Conservation (phyloP, 2,329 filamentous ascomycete species). For the Epichloe typhina region DNA sequence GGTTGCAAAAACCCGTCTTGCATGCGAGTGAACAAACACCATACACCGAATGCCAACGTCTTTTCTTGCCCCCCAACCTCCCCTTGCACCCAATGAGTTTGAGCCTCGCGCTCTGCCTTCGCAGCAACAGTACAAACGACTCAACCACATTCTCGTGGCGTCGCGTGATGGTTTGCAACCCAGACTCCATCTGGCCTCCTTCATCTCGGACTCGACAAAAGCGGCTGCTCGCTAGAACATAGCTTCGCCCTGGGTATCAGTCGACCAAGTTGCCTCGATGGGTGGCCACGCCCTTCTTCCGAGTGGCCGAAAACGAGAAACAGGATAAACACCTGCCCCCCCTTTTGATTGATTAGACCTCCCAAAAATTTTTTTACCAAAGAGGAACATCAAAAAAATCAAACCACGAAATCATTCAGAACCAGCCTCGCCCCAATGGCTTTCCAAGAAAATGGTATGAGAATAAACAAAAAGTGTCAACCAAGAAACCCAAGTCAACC, state of each 20-base stretch:
- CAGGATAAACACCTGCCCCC: constrained; percentile 6
- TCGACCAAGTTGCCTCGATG: constrained; percentile 5
- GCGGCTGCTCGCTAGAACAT: neutral
- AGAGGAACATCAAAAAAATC: neutral
- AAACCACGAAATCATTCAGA: neutral
- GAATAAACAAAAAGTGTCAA: constrained; percentile 10
- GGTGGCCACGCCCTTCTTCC: neutral
- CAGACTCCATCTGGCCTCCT: neutral
- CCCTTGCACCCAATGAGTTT: neutral
- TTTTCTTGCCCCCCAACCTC: neutral
- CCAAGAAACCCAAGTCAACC: constrained; percentile 2
- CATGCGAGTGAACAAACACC: neutral
- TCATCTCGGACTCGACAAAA: constrained; percentile 3
- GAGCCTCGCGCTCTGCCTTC: neutral
- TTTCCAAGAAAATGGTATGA: constrained; percentile 6
- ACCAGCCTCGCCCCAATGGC: neutral
- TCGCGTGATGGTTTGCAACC: neutral
- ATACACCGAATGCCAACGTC: neutral
- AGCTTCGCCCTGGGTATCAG: constrained; percentile 8
- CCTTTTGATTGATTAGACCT: neutral
- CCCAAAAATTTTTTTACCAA: constrained; percentile 5
- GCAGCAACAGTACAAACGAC: neutral
- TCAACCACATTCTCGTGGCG: neutral
- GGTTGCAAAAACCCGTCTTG: neutral
- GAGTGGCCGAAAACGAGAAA: neutral